Percentiles rank a stretch among this genome's conserved stretches.
Conservation (phyloP, 768 basidiomycete genomes). For the Leccinum sublutescens region DNA sequence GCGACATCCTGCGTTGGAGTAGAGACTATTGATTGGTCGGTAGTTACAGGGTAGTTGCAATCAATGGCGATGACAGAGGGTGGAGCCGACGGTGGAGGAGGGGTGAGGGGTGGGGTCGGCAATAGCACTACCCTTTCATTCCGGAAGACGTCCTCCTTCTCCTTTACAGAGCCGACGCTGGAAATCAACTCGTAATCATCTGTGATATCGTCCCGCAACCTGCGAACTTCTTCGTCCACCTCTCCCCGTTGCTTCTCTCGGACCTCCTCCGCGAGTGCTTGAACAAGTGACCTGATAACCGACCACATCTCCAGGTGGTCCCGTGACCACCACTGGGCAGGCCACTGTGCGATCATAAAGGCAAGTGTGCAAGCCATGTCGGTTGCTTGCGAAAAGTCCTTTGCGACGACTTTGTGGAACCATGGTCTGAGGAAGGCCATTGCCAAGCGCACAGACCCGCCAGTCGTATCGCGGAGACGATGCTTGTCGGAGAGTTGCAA, state of each 20-base stretch:
- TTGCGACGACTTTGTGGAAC: constrained; percentile 53
- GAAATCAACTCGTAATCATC: constrained; percentile 38
- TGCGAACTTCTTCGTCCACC: constrained; percentile 45
- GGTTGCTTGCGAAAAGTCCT: constrained; percentile 39
- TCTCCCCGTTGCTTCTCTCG: constrained; percentile 45
- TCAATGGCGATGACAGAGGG: constrained; percentile 12
- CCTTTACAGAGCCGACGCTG: constrained; percentile 18
- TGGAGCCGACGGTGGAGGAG: constrained; percentile 19
- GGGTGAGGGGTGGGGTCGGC: constrained; percentile 22
- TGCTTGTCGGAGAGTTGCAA: constrained; percentile 51
- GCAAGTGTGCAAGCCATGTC: constrained; percentile 43
- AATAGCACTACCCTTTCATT: constrained; percentile 10
- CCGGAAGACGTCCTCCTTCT: constrained; percentile 6
- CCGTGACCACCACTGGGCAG: constrained; percentile 63
- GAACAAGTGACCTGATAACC: constrained; percentile 56
- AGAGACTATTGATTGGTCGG: neutral
- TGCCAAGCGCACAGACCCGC: constrained; percentile 65
- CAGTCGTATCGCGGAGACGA: constrained; percentile 64
- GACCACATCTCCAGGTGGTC: constrained; percentile 63
- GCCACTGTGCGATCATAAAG: constrained; percentile 60
- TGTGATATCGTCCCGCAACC: constrained; percentile 49
- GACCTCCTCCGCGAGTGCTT: constrained; percentile 65
- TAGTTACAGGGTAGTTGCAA: constrained; percentile 14
- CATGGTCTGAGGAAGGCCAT: constrained; percentile 67
- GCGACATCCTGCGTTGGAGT: constrained; percentile 8